Conservation (phyloP, 441 rosid species). For the Gossypium schwendimanii region DNA sequence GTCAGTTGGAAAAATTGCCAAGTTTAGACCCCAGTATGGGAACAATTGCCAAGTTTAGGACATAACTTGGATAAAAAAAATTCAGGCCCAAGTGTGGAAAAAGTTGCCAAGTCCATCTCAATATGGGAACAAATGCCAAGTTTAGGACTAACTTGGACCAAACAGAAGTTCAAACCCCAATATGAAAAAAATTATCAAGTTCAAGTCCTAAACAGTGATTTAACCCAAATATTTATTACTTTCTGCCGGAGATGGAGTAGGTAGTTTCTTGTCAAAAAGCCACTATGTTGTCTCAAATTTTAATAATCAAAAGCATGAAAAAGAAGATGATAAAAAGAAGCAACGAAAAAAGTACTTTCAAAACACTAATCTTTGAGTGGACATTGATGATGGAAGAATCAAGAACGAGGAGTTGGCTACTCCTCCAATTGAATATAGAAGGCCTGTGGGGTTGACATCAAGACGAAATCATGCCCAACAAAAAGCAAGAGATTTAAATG, state of each 20-base stretch:
- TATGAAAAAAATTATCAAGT: too few species aligned
- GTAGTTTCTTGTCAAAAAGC: not conserved
- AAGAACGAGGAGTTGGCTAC: not conserved
- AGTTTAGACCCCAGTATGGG: too few species aligned
- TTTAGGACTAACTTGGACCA: too few species aligned
- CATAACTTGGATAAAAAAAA: too few species aligned
- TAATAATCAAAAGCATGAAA: not conserved
- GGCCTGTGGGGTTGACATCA: not conserved
- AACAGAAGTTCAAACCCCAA: too few species aligned
- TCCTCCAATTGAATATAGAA: not conserved
- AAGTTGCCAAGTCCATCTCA: too few species aligned
- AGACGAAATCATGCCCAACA: constrained; percentile 18
- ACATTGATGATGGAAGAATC: constrained; percentile 3
- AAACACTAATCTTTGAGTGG: not conserved
- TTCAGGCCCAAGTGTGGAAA: accelerated
- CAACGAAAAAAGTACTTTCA: not conserved
- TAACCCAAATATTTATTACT: not conserved
- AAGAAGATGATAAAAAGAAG: not conserved
- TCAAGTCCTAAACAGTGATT: too few species aligned
- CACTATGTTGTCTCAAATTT: not conserved
- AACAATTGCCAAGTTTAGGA: too few species aligned
- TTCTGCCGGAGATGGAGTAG: not conserved
- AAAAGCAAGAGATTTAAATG: not conserved
- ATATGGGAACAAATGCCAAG: too few species aligned
- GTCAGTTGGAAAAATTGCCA: too few species aligned